Conservation (phyloP, 352 stramenopile genomes). For the Pythium insidiosum region DNA sequence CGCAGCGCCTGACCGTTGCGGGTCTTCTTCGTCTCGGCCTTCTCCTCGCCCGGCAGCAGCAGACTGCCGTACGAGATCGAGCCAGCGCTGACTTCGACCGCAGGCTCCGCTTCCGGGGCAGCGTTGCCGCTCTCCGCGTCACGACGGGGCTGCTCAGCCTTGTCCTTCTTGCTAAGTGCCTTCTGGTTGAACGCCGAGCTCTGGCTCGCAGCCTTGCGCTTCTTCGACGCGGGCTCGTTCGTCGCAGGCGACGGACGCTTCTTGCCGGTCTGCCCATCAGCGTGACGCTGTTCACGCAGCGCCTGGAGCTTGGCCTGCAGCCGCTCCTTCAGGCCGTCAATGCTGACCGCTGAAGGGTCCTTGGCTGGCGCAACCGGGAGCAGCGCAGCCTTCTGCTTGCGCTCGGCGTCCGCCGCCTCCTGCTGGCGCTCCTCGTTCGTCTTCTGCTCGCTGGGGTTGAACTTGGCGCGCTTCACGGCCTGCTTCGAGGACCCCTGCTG, state of each 20-base stretch:
- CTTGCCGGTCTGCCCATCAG: constrained; percentile 50
- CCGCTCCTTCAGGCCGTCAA: constrained; percentile 59
- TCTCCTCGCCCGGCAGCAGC: constrained; percentile 44
- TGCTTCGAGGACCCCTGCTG: constrained; percentile 53
- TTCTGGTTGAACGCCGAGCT: constrained; percentile 30
- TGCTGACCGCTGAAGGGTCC: constrained; percentile 26
- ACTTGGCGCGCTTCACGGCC: constrained; percentile 63
- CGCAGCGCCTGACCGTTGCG: constrained; percentile 63
- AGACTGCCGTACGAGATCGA: constrained; percentile 77
- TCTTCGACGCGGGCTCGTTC: constrained; percentile 35
- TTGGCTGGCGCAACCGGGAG: constrained; percentile 27
- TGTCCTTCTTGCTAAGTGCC: constrained; percentile 18
- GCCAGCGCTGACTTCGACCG: constrained; percentile 13
- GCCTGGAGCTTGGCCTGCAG: constrained; percentile 62
- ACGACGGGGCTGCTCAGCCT: no score
- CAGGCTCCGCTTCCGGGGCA: background rate
- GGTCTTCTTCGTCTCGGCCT: constrained; percentile 49
- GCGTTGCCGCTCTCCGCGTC: constrained; percentile 8
- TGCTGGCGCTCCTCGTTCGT: constrained; percentile 56
- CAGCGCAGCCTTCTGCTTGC: constrained; percentile 25
- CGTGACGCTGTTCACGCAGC: constrained; percentile 66
- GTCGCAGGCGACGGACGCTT: constrained; percentile 29
- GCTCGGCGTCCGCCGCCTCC: constrained; percentile 31
- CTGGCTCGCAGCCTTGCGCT: constrained; percentile 39
- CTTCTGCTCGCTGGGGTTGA: constrained; percentile 48